Base-by-base conservation (phyloP, 768 basidiomycete genomes). In the Amylocystis lapponica region DNA sequence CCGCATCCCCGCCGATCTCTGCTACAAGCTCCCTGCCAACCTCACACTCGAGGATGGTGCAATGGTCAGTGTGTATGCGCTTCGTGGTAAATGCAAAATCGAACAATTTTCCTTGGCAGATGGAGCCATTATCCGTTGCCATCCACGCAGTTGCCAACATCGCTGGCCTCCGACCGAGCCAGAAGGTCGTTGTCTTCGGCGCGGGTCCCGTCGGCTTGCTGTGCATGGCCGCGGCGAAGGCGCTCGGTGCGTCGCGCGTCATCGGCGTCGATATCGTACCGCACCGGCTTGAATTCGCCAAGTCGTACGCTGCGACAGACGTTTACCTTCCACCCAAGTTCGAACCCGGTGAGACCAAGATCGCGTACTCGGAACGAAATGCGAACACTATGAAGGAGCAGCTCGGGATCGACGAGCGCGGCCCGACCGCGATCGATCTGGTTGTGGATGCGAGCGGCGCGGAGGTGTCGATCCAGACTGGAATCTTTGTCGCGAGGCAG, bases 221-320 rank as follows among this genome's bases (percentile, higher is more conserved):
- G 17, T 88, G 86, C 58, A 90, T 94, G 86, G 93, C 90, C 6
- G 90, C 92, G n/a, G 94, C 95, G 6, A 93, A 86, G 61, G 93
- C 94, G 3, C 71, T 95, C 36, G 93, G 92, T 27, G 95, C 92
- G 2, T 72, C 75, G 31, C 81, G 86, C 36, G 74, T 95, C 49
- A 76, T 98, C 47, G 93, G 83, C 3, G 76, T 95, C 48, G 93
- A 93, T 58, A 84, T 90, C 49, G 73, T 81, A 41, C 67, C 77
- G 25, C 63, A 71, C 22, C 83, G 94, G 27, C 79, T 98, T 36
- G 76, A 87, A 38, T 96, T 98, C 58, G 92, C 94, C 14, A 85
- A 84, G 62, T 54, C 57, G 22, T 94, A 94, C 60, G 88, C 83
- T 4, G 92, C 91, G 8, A 86, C 90, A 4, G 81, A 92, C 46